These are phyloP conservation scores for Fraxinus paxiana DNA, from an alignment of 305 asterid genomes.

Conservation along the genomic window DNA sequence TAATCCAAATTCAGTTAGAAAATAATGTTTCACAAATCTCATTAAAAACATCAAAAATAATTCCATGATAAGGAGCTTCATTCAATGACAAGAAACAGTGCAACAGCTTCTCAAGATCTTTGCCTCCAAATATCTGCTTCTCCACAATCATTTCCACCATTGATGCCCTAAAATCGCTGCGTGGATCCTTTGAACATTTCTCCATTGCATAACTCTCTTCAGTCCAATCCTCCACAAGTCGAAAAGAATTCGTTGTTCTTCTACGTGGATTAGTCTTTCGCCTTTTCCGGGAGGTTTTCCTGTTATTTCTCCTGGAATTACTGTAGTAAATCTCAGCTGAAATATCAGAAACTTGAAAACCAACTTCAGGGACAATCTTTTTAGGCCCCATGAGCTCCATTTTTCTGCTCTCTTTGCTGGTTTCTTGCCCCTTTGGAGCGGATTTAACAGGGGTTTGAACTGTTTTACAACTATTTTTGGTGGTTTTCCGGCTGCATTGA, in stretches of 20 bases:
- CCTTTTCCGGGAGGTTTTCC: conserved; percentile 16
- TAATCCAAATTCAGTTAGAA: background rate
- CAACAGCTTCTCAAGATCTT: conserved; percentile 61
- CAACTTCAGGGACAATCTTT: background rate
- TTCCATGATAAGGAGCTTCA: conserved; percentile 39
- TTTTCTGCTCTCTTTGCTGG: background rate
- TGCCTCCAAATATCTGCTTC: conserved; percentile 55
- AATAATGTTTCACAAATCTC: background rate
- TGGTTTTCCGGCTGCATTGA: background rate
- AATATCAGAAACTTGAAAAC: background rate
- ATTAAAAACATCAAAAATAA: background rate
- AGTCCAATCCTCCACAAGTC: conserved; percentile 15
- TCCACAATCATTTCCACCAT: conserved; percentile 87
- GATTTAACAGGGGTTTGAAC: background rate
- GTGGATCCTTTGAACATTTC: conserved; percentile 61
- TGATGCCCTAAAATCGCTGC: conserved; percentile 63
- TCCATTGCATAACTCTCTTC: conserved; percentile 58
- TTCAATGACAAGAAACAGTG: conserved; percentile 54
- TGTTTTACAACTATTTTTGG: background rate
- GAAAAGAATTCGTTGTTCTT: background rate
- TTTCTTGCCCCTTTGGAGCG: background rate
- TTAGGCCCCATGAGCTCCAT: conserved; percentile 28
- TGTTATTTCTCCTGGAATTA: background rate
- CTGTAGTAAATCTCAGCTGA: background rate
- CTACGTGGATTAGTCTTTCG: conserved; percentile 20